Percentiles rank a stretch among this genome's conserved stretches.
These are phyloP conservation scores for Nectriaceae sp. DNA, from an alignment of 2,329 filamentous ascomycete species.

Conservation along the genomic window DNA sequence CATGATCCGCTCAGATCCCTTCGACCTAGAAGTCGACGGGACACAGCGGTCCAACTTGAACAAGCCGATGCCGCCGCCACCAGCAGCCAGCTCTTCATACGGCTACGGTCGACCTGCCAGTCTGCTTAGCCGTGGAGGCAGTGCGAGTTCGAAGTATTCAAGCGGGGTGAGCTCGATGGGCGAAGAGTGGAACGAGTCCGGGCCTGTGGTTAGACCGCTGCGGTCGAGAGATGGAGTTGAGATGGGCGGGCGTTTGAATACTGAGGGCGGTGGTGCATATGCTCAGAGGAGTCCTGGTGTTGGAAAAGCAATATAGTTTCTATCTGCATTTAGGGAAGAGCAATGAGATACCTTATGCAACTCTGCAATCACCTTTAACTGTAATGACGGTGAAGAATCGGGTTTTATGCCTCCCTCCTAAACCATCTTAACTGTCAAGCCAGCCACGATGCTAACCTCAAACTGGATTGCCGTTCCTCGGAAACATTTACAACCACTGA, in stretches of 20 bases:
- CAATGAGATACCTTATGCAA: no score
- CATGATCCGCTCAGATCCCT: conserved; percentile 65
- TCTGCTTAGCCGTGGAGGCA: conserved; percentile 40
- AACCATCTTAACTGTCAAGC: no score
- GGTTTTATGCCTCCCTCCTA: no score
- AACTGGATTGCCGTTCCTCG: no score
- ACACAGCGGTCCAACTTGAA: conserved; percentile 15
- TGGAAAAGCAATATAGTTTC: background rate
- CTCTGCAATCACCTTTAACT: no score
- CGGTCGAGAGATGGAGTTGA: conserved; percentile 8
- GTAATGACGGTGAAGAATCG: no score
- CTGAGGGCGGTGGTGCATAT: background rate
- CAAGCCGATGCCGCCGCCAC: conserved; percentile 21
- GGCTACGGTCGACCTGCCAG: conserved; percentile 19
- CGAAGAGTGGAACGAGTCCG: conserved; percentile 50
- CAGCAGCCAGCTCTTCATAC: conserved; percentile 21
- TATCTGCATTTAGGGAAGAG: no score
- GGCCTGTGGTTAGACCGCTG: conserved; percentile 52
- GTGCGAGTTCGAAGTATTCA: conserved; percentile 47
- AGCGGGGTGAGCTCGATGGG: conserved; percentile 50
- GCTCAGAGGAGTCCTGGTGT: background rate
- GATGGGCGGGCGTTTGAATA: background rate
- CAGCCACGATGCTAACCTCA: no score
- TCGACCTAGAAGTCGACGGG: conserved; percentile 57
- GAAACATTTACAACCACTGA: no score